Conservation (phyloP, 1,139 yeast species). For the Yamadazyma conglobata region DNA sequence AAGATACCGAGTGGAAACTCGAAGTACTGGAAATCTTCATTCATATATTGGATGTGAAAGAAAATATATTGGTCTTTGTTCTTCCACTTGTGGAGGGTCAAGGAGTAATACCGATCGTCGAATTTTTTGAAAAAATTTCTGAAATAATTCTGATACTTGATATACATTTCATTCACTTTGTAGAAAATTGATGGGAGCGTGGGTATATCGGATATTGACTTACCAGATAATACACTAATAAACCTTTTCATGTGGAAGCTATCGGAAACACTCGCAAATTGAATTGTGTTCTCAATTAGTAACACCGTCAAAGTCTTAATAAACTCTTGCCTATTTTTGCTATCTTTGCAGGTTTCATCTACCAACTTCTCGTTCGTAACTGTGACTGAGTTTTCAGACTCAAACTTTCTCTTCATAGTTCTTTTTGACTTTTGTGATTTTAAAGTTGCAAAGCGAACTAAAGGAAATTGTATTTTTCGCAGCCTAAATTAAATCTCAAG, state of each 20-base stretch:
- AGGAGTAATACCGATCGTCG: slow-evolving; percentile 13
- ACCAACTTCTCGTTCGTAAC: too few relatives aligned
- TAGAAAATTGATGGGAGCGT: slow-evolving; percentile 18
- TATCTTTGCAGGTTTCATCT: too few relatives aligned
- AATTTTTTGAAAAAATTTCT: slow-evolving; percentile 15
- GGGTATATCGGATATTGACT: slow-evolving; percentile 11
- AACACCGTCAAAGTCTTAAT: slow-evolving; percentile 17
- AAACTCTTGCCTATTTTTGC: too few relatives aligned
- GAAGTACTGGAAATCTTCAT: slow-evolving; percentile 15
- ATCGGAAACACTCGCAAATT: slow-evolving; percentile 18
- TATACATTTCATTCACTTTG: slow-evolving; percentile 18
- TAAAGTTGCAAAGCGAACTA: too few relatives aligned
- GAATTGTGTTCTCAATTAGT: slow-evolving; percentile 20
- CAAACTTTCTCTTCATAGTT: slow-evolving; percentile 2
- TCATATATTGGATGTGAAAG: slow-evolving; percentile 19
- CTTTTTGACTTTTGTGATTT: too few relatives aligned
- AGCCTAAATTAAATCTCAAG: too few relatives aligned
- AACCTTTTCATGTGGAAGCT: slow-evolving; percentile 16
- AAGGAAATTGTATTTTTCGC: too few relatives aligned
- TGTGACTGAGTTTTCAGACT: too few relatives aligned
- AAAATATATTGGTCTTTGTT: slow-evolving; percentile 17
- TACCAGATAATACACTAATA: slow-evolving; percentile 10
- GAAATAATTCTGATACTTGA: slow-evolving; percentile 20
- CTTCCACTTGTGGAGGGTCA: slow-evolving; percentile 24
- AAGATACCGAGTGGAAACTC: slow-evolving; percentile 23